A percentile compares a stretch with the other conserved stretches of the same genome.
Evolutionary conservation across 192 early-diverging fungal species (phyloP).

Genomic region (Irineochytrium annulatum): DNA sequence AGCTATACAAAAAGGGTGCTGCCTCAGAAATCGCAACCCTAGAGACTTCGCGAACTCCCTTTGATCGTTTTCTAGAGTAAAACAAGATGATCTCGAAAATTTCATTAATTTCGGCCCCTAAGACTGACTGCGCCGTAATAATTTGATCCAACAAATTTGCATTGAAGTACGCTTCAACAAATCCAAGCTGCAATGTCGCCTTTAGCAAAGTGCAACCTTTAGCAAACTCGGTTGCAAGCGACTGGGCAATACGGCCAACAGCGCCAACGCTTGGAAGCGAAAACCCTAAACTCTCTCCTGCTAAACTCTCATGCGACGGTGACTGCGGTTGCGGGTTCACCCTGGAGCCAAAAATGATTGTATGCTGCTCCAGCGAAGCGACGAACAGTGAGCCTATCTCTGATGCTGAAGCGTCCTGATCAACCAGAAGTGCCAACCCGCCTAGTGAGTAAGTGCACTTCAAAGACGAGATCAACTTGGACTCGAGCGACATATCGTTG

Average conservation of each 20-base stretch:
- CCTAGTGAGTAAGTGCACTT: constrained; percentile 53
- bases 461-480: constrained; percentile 63
- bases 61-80: constrained; percentile 32
- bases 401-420: constrained; percentile 24
- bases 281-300: no score
- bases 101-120: constrained; percentile 74
- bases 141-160: constrained; percentile 74
- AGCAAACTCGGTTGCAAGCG: not conserved
- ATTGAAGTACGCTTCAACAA: constrained; percentile 29
- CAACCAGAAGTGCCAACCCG: constrained; percentile 49
- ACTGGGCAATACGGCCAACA: no score
- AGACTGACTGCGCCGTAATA: constrained; percentile 69
- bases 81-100: constrained; percentile 61
- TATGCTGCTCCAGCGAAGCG: not conserved
- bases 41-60: not conserved
- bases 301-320: no score
- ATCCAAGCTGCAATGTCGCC: constrained; percentile 18
- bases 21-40: not conserved
- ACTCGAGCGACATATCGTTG: constrained; percentile 50
- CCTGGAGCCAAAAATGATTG: not conserved
- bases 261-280: no score
- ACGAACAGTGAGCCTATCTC: no score
- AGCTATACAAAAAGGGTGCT: constrained; percentile 39
- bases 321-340: no score
- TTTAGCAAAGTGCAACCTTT: not conserved